Conservation (phyloP, 352 stramenopile genomes). For the Peronospora tabacina region DNA sequence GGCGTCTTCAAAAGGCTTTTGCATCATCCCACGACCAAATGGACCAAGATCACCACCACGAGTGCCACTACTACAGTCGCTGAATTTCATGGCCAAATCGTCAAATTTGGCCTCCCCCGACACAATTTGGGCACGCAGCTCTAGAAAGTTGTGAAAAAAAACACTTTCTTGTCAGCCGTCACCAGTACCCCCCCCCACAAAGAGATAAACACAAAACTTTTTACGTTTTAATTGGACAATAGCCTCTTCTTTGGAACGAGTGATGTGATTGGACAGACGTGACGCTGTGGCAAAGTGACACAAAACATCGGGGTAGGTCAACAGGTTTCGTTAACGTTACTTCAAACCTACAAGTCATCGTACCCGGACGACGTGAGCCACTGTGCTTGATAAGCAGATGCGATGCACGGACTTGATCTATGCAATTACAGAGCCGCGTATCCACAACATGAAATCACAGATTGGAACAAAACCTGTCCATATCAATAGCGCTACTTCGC, state of each 20-base stretch:
- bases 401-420: slow-evolving; percentile 73
- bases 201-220: neutral
- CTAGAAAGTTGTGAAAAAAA: slow-evolving; percentile 10
- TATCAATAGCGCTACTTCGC: slow-evolving; percentile 7
- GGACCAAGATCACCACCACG: slow-evolving; percentile 87
- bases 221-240: slow-evolving; percentile 71
- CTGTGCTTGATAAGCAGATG: slow-evolving; percentile 95
- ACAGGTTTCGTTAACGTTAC: too few relatives aligned
- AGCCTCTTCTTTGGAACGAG: slow-evolving; percentile 86
- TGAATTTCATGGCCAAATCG: slow-evolving; percentile 75
- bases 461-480: neutral
- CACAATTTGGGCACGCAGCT: slow-evolving; percentile 77
- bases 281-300: slow-evolving; percentile 36
- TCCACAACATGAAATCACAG: slow-evolving; percentile 4
- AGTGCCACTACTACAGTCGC: slow-evolving; percentile 73
- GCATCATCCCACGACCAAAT: slow-evolving; percentile 86
- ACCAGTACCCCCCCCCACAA: too few relatives aligned
- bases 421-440: neutral
- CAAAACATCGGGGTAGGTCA: neutral
- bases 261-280: slow-evolving; percentile 88
- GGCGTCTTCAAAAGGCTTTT: slow-evolving; percentile 89
- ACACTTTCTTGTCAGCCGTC: too few relatives aligned
- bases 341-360: neutral
- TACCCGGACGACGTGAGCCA: slow-evolving; percentile 77
- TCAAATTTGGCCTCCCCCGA: slow-evolving; percentile 70